phyloP scores from a whole-genome alignment of 2,329 filamentous ascomycete species.

The Seiridium cupressi region DNA sequence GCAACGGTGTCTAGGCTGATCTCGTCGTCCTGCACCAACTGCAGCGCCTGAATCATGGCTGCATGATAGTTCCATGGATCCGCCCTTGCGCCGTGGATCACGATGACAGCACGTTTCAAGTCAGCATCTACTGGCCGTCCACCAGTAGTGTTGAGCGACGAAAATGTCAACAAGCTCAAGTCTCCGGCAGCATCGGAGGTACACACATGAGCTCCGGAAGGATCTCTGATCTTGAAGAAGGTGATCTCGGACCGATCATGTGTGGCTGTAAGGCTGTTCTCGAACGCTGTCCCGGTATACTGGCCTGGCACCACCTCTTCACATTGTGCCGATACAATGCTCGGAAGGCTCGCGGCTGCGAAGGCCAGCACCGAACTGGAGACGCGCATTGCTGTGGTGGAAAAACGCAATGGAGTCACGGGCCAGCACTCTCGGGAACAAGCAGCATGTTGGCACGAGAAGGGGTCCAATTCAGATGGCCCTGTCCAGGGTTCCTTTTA shows the following conservation, averaged over 20 bases:
- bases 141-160: slow-evolving; percentile 6
- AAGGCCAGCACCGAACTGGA: neutral
- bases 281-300: slow-evolving; percentile 5
- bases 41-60: slow-evolving; percentile 4
- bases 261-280: slow-evolving; percentile 2
- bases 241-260: slow-evolving; percentile 6
- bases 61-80: slow-evolving; percentile 8
- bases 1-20: slow-evolving; percentile 3
- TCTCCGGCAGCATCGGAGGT: slow-evolving; percentile 7
- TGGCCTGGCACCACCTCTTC: slow-evolving; percentile 5
- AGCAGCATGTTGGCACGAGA: no score
- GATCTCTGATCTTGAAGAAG: slow-evolving; percentile 10
- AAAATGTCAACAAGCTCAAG: slow-evolving; percentile 8
- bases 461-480: no score
- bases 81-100: slow-evolving; percentile 2
- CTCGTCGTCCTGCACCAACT: neutral
- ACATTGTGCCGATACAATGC: slow-evolving; percentile 4
- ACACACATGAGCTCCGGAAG: slow-evolving; percentile 7
- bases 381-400: neutral
- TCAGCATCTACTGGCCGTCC: neutral
- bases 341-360: neutral
- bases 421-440: no score
- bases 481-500: no score
- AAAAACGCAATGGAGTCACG: no score
- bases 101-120: slow-evolving; percentile 5